Evolutionary conservation across 176 grass and related monocot genomes (phyloP).

Genomic region (Oryza officinalis): DNA sequence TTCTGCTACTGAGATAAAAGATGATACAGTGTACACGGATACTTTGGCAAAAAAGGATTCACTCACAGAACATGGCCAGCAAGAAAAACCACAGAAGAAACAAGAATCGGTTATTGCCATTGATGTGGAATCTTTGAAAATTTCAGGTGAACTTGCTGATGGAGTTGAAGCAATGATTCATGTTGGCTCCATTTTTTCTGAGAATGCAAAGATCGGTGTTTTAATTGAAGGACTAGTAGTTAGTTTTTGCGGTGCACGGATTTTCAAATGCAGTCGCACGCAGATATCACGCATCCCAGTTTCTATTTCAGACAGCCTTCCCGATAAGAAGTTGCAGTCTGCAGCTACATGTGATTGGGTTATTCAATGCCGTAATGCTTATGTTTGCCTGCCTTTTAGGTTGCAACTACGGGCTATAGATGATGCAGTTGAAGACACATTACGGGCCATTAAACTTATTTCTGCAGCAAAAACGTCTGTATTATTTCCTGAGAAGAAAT

Average conservation of each 20-base stretch:
- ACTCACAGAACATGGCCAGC: conserved; percentile 42
- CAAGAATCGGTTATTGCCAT: conserved; percentile 84
- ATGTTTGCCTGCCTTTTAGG: conserved; percentile 90
- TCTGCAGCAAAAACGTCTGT: conserved; percentile 71
- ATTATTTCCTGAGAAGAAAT: conserved; percentile 80
- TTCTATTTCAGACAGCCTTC: conserved; percentile 59
- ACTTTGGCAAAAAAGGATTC: conserved; percentile 43
- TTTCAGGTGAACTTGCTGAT: conserved; percentile 88
- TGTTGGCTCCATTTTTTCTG: conserved; percentile 93
- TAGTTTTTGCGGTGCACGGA: conserved; percentile 64
- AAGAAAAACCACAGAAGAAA: conserved; percentile 72
- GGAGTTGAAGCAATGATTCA: conserved; percentile 82
- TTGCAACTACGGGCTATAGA: conserved; percentile 95
- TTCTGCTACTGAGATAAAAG: conserved; percentile 64
- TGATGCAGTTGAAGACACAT: conserved; percentile 93
- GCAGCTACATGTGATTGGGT: conserved; percentile 76
- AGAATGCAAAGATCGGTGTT: conserved; percentile 96
- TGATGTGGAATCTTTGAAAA: conserved; percentile 85
- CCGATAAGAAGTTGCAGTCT: conserved; percentile 69
- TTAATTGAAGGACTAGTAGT: conserved; percentile 76
- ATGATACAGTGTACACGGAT: conserved; percentile 59
- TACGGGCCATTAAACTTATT: conserved; percentile 78
- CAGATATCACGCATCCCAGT: conserved; percentile 89
- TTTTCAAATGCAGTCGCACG: conserved; percentile 77
- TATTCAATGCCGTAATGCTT: conserved; percentile 81